Percentiles rank a stretch among this genome's conserved stretches.
Evolutionary conservation across 805 yeast genomes (phyloP).

Genomic region (Yarrowia alimentaria): DNA sequence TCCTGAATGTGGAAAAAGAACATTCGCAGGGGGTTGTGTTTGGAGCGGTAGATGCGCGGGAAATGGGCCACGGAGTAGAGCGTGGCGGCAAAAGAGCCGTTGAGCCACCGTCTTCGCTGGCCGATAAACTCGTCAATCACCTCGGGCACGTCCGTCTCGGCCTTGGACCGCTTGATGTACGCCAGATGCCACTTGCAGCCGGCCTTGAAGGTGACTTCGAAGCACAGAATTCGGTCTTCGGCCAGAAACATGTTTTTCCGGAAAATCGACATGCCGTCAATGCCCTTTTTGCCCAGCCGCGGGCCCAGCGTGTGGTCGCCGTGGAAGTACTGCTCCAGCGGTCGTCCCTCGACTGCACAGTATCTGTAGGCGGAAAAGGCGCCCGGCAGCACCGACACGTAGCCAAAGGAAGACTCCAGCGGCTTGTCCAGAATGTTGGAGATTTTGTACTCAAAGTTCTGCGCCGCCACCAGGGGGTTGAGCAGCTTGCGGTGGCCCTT

Average conservation of each 20-base stretch:
- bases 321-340: slow-evolving; percentile 63
- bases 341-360: slow-evolving; percentile 55
- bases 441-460: slow-evolving; percentile 65
- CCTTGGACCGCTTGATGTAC: slow-evolving; percentile 60
- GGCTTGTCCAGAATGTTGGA: slow-evolving; percentile 68
- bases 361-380: slow-evolving; percentile 66
- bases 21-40: slow-evolving; percentile 53
- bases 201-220: slow-evolving; percentile 59
- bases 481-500: slow-evolving; percentile 43
- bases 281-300: slow-evolving; percentile 50
- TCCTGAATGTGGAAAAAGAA: slow-evolving; percentile 55
- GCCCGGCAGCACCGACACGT: slow-evolving; percentile 64
- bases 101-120: slow-evolving; percentile 67
- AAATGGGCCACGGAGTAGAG: slow-evolving; percentile 29
- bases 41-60: slow-evolving; percentile 45
- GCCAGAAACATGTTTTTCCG: slow-evolving; percentile 69
- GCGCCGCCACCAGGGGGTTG: slow-evolving; percentile 64
- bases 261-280: slow-evolving; percentile 61
- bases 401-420: slow-evolving; percentile 62
- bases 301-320: slow-evolving; percentile 56
- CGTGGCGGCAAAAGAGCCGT: slow-evolving; percentile 52
- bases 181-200: slow-evolving; percentile 60
- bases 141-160: slow-evolving; percentile 70
- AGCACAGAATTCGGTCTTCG: slow-evolving; percentile 66
- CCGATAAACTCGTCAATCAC: slow-evolving; percentile 59